Evolutionary conservation across 805 yeast genomes (phyloP), one percentile per base, ranked within the genome.

Genomic region (Clavispora santaluciae): DNA sequence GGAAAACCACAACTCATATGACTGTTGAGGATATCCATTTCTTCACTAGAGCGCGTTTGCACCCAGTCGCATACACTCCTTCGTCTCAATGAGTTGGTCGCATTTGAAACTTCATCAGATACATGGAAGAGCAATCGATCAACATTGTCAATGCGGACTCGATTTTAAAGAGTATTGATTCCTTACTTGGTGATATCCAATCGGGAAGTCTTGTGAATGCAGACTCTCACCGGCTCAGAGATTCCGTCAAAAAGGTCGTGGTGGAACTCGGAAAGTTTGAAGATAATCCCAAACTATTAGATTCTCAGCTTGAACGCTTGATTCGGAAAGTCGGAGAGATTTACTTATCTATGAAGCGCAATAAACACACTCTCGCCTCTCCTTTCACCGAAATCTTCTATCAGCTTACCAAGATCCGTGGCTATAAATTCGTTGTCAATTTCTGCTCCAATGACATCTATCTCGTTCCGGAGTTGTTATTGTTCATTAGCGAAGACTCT

Each of bases 401-500:
- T 58, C 66, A 65, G 6, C 60, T 88, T 15, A 63, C 81, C 20
- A 86, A 84, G 53, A 72, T 86, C 6, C 64, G 91, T 30, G 85
- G 86, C 0, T 64, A 77, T 48, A 86, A 85, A 58, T 66, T 72
- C 11, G 66, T 84, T 3, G 61, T 77, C n/a, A 72, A 72, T 43
- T 76, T 76, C 59, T 70, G 87, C 37, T 69, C 81, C 2, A 78
- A 83, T 22, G 81, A 84, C 39, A 75, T 84, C 1, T 62, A 68
- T 41, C 51, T 75, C 12, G 56, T 86, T 6, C 66, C 71, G 0
- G 42, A 48, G 3, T 56, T 53, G 15, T 33, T 53, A 6, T 76
- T n/a, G 15, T 31, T 60, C 18, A 41, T 22, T 1, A 35, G 43
- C 8, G 45, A 46, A 9, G 26, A 22, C 21, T 54, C 40, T n/a